phyloP scores from a whole-genome alignment of 2,329 filamentous ascomycete genomes.

The Penicillium sumatraense region DNA sequence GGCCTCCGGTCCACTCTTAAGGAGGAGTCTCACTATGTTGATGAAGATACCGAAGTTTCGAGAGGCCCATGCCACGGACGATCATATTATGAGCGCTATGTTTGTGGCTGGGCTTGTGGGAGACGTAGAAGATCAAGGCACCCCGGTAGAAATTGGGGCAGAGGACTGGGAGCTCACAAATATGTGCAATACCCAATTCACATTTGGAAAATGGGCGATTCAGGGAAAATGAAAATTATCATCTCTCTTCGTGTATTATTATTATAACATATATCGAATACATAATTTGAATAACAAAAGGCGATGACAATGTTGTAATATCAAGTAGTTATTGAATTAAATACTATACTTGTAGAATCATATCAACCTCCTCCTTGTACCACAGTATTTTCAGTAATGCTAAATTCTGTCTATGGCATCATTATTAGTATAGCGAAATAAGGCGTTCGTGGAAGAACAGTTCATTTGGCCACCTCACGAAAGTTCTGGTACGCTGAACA shows the following conservation, averaged over 20 bases:
- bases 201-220: constrained; percentile 45
- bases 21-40: constrained; percentile 49
- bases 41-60: constrained; percentile 69
- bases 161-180: constrained; percentile 62
- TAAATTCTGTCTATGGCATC: too few species aligned
- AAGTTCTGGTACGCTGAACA: too few species aligned
- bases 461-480: too few species aligned
- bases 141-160: not conserved
- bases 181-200: constrained; percentile 64
- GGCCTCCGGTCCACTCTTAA: constrained; percentile 51
- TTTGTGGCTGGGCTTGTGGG: constrained; percentile 49
- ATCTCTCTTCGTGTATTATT: not conserved
- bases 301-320: too few species aligned
- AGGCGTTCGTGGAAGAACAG: too few species aligned
- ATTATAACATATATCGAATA: not conserved
- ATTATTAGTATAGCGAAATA: too few species aligned
- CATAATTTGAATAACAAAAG: too few species aligned
- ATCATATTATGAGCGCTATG: constrained; percentile 67
- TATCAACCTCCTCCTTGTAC: too few species aligned
- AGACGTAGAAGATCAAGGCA: constrained; percentile 1
- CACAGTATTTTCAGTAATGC: too few species aligned
- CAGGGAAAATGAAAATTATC: not conserved
- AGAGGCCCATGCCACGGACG: constrained; percentile 69
- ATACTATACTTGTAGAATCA: too few species aligned
- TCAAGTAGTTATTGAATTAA: too few species aligned